A percentile compares a stretch with the other conserved stretches of the same genome.
Conservation (phyloP, 768 basidiomycete genomes). For the Lepiota subincarnata region DNA sequence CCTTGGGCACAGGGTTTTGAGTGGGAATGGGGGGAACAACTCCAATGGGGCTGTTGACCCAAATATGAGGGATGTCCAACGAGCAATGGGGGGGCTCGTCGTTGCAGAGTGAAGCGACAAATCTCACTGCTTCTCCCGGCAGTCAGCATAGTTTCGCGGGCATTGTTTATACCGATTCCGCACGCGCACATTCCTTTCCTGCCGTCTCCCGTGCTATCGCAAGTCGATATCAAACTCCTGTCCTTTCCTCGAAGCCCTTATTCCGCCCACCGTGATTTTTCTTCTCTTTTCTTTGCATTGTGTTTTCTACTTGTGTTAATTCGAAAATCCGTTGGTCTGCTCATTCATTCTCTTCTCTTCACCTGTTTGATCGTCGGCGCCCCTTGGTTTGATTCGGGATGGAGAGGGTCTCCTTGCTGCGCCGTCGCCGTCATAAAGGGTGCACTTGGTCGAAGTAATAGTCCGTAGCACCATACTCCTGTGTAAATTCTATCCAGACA, state of each 20-base stretch:
- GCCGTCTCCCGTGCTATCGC: constrained; percentile 10
- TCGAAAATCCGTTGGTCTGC: neutral
- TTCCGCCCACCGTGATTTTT: neutral
- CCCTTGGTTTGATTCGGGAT: neutral
- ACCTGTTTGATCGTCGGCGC: neutral
- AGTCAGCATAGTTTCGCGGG: no score
- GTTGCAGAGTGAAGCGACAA: constrained; percentile 58
- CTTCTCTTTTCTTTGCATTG: neutral
- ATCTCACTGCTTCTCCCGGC: neutral
- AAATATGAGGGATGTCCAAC: constrained; percentile 64
- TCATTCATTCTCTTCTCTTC: neutral
- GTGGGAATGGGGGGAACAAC: constrained; percentile 31
- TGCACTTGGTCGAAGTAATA: constrained; percentile 9
- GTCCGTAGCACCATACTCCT: neutral
- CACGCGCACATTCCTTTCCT: constrained; percentile 2
- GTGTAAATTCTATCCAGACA: constrained; percentile 8
- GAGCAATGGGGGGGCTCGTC: constrained; percentile 70
- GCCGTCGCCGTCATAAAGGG: constrained; percentile 1
- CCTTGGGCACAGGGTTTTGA: constrained; percentile 57
- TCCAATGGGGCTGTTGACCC: constrained; percentile 45
- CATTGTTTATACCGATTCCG: no score
- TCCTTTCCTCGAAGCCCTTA: constrained; percentile 12
- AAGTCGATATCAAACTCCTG: constrained; percentile 12
- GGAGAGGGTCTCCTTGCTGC: neutral
- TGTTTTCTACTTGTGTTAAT: neutral